These are phyloP conservation scores for Sesbania bispinosa DNA, from an alignment of 306 rosid genomes.

Conservation along the genomic window DNA sequence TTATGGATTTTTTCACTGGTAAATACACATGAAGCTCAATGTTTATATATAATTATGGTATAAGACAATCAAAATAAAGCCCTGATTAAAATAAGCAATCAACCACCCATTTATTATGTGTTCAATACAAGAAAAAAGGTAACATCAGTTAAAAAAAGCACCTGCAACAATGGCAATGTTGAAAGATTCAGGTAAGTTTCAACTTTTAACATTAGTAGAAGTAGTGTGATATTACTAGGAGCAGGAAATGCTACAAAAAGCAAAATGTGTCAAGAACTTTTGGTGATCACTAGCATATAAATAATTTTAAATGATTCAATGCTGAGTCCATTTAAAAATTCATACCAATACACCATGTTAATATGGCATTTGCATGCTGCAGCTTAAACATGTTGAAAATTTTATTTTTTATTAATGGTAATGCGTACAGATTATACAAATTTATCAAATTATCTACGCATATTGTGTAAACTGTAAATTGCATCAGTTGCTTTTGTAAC, in stretches of 20 bases:
- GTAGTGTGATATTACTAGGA: background rate
- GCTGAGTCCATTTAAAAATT: background rate
- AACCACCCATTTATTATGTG: background rate
- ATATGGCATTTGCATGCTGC: background rate
- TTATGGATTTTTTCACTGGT: conserved; percentile 5
- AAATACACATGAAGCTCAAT: background rate
- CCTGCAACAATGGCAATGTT: background rate
- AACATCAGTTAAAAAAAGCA: background rate
- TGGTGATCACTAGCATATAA: background rate
- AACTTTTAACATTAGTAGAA: background rate
- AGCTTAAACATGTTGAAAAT: background rate
- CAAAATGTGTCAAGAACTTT: background rate
- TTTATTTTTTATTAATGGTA: background rate
- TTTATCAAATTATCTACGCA: background rate
- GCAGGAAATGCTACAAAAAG: background rate
- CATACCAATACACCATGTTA: background rate
- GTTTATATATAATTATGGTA: no score
- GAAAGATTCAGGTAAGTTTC: no score
- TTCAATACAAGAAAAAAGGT: background rate
- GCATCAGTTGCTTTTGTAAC: background rate
- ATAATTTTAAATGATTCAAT: background rate
- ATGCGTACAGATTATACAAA: background rate
- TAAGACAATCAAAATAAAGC: background rate
- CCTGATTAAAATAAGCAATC: background rate
- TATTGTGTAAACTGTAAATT: background rate